Percentiles rank a stretch among this genome's conserved stretches.
Conservation (phyloP, 371 early-diverging fungal species). For the Pancytospora epiphaga region DNA sequence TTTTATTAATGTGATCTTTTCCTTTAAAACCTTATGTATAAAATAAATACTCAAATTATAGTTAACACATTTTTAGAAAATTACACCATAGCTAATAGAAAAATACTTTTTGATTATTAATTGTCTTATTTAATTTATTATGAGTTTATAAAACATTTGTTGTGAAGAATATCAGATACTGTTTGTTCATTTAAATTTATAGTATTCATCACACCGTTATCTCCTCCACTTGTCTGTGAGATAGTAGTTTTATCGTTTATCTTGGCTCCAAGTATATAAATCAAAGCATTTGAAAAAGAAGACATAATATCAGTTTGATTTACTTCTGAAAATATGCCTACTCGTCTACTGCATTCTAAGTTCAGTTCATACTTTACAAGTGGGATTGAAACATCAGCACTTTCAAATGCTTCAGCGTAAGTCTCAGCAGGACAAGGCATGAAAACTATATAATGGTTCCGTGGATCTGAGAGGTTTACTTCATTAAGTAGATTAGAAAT, state of each 20-base stretch:
- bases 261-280: not conserved
- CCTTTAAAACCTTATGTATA: no score
- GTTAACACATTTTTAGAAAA: no score
- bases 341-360: slow-evolving; percentile 8
- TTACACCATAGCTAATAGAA: no score
- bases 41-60: no score
- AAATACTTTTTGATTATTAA: no score
- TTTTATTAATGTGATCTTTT: no score
- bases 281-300: slow-evolving; percentile 12
- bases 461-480: no score
- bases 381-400: not conserved
- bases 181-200: slow-evolving; percentile 6
- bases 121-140: not conserved
- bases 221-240: not conserved
- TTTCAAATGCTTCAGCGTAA: not conserved
- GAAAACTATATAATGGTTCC: slow-evolving; percentile 10
- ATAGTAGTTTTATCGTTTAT: not conserved
- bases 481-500: no score
- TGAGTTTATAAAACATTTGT: slow-evolving; percentile 5
- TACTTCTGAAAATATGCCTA: slow-evolving; percentile 8
- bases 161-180: slow-evolving; percentile 4
- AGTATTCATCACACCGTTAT: not conserved
- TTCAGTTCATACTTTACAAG: not conserved
- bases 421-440: slow-evolving; percentile 2
- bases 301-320: not conserved